These are phyloP conservation scores for Rutstroemia sp. DNA, from an alignment of 2,329 filamentous ascomycete species.

Conservation along the genomic window DNA sequence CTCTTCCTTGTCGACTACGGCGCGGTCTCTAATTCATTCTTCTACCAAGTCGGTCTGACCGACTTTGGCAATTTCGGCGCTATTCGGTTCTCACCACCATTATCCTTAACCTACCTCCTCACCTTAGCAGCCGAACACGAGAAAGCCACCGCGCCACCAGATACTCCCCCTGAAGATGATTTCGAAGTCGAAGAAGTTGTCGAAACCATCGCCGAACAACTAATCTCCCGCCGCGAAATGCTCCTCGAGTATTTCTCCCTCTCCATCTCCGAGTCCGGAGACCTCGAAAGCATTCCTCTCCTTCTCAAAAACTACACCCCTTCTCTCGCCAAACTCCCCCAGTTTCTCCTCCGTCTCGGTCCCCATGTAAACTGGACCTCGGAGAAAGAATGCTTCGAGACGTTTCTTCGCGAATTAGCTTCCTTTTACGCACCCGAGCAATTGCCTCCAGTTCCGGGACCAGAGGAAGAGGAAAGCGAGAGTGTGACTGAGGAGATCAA, in stretches of 20 bases:
- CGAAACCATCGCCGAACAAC: slow-evolving; percentile 54
- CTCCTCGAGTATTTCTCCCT: slow-evolving; percentile 87
- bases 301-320: slow-evolving; percentile 86
- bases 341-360: slow-evolving; percentile 80
- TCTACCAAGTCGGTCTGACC: slow-evolving; percentile 90
- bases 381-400: slow-evolving; percentile 79
- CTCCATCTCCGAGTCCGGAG: slow-evolving; percentile 69
- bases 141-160: slow-evolving; percentile 37
- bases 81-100: slow-evolving; percentile 71
- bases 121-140: slow-evolving; percentile 67
- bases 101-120: slow-evolving; percentile 65
- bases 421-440: slow-evolving; percentile 86
- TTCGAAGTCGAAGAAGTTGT: slow-evolving; percentile 62
- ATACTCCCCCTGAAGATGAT: slow-evolving; percentile 35
- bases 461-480: slow-evolving; percentile 32
- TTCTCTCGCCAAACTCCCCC: slow-evolving; percentile 75
- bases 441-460: slow-evolving; percentile 48
- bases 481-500: slow-evolving; percentile 39
- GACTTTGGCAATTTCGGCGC: slow-evolving; percentile 93
- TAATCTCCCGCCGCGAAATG: slow-evolving; percentile 77
- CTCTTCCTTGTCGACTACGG: slow-evolving; percentile 92
- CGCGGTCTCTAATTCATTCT: slow-evolving; percentile 76
- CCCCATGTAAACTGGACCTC: slow-evolving; percentile 81
- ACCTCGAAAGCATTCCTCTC: slow-evolving; percentile 73
- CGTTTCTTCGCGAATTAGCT: slow-evolving; percentile 79